phyloP scores from a whole-genome alignment of 2,329 filamentous ascomycete species.

The Diplodia corticola region DNA sequence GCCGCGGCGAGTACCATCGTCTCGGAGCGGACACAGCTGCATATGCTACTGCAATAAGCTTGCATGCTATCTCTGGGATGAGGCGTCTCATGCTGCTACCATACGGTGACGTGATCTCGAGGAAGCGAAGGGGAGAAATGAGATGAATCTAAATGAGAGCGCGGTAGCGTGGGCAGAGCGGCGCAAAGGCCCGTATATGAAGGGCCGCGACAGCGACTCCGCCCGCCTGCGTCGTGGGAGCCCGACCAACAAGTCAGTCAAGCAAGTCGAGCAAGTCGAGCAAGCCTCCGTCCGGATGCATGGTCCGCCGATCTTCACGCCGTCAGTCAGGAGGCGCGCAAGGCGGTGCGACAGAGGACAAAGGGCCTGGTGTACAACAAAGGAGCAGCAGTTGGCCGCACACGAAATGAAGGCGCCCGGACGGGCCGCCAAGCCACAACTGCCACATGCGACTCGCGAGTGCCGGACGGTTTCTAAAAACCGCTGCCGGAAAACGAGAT shows the following conservation, averaged over 20 bases:
- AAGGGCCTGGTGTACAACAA: not conserved
- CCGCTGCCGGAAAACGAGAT: constrained; percentile 13
- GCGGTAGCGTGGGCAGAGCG: not conserved
- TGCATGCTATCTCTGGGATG: not conserved
- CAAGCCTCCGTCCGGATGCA: no score
- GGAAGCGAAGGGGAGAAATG: not conserved
- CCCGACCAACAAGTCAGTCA: no score
- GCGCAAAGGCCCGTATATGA: not conserved
- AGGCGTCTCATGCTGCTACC: not conserved
- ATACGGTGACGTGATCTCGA: not conserved
- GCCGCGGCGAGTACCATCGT: not conserved
- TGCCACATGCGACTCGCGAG: not conserved
- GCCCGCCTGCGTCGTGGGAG: not conserved
- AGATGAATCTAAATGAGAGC: not conserved
- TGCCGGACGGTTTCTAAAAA: not conserved
- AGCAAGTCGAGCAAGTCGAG: no score
- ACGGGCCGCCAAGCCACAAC: constrained; percentile 11
- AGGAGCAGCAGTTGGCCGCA: not conserved
- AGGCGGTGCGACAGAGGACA: not conserved
- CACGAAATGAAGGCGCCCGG: no score
- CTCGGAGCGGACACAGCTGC: not conserved
- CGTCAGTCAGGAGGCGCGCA: not conserved
- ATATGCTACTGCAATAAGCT: not conserved
- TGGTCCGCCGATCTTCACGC: constrained; percentile 5
- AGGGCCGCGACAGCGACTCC: not conserved